Conservation (phyloP, 805 yeast species). For the Nakazawaea ishiwadae region DNA sequence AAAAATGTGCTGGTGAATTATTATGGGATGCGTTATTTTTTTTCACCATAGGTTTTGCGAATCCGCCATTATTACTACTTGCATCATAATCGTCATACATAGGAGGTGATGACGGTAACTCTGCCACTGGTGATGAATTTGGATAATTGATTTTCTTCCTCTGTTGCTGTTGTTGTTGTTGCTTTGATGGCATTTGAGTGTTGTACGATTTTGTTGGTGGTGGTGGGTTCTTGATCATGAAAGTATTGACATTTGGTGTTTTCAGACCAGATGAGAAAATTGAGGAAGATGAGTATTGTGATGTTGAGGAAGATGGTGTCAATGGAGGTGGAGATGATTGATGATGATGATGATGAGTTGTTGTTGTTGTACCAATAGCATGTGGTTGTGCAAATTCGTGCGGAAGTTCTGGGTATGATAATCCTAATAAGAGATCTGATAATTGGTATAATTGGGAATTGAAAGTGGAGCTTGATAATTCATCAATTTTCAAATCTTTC, state of each 20-base stretch:
- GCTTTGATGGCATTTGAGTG: too few species aligned
- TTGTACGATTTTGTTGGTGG: not conserved
- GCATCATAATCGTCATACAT: not conserved
- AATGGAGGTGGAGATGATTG: slow-evolving; percentile 15
- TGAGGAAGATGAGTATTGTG: slow-evolving; percentile 11
- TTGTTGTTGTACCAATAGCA: not conserved
- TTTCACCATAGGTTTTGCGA: slow-evolving; percentile 9
- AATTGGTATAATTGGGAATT: slow-evolving; percentile 6
- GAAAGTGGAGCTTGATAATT: slow-evolving; percentile 1
- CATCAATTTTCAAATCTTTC: slow-evolving; percentile 9
- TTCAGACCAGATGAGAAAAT: slow-evolving; percentile 10
- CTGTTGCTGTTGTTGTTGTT: slow-evolving; percentile 2
- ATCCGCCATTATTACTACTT: too few species aligned
- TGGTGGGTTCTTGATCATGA: not conserved
- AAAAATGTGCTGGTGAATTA: too few species aligned
- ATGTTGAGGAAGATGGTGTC: slow-evolving; percentile 15
- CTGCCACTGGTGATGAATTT: slow-evolving; percentile 12
- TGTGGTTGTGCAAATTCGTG: slow-evolving; percentile 2
- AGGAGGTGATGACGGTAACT: slow-evolving; percentile 4
- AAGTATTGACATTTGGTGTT: slow-evolving; percentile 5
- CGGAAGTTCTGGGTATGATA: not conserved
- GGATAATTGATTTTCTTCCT: slow-evolving; percentile 7
- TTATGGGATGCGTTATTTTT: too few species aligned
- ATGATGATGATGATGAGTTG: not conserved
- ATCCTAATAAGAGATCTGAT: slow-evolving; percentile 13